Conservation (phyloP, 2,329 filamentous ascomycete species). For the Clarireedia sp. region DNA sequence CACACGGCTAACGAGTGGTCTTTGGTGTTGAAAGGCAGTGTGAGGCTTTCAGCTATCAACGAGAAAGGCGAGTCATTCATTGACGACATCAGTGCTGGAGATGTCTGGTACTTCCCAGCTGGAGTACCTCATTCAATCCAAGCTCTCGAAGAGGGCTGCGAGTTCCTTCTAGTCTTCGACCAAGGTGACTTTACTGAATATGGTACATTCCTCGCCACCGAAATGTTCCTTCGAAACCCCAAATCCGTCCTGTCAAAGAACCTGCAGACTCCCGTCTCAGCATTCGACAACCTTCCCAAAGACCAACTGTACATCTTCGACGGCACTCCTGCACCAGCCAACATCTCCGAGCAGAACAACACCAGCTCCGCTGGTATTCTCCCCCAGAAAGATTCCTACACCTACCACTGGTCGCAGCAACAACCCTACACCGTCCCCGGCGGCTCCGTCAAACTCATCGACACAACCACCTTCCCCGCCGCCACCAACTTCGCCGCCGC, state of each 20-base stretch:
- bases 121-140: slow-evolving; percentile 46
- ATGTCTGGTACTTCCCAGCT: slow-evolving; percentile 47
- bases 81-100: slow-evolving; percentile 41
- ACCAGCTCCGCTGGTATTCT: slow-evolving; percentile 36
- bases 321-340: slow-evolving; percentile 39
- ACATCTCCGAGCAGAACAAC: slow-evolving; percentile 38
- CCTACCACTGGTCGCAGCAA: slow-evolving; percentile 42
- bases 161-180: slow-evolving; percentile 55
- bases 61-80: slow-evolving; percentile 41
- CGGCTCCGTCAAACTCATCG: slow-evolving; percentile 52
- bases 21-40: slow-evolving; percentile 45
- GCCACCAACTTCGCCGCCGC: slow-evolving; percentile 47
- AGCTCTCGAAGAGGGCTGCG: slow-evolving; percentile 45
- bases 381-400: slow-evolving; percentile 32
- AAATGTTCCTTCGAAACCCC: slow-evolving; percentile 21
- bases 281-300: slow-evolving; percentile 39
- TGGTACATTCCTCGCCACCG: slow-evolving; percentile 45
- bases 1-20: slow-evolving; percentile 47
- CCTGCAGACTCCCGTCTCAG: slow-evolving; percentile 39
- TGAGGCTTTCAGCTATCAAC: slow-evolving; percentile 44
- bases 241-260: slow-evolving; percentile 47
- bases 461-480: slow-evolving; percentile 49
- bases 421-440: slow-evolving; percentile 41
- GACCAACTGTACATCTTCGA: slow-evolving; percentile 46
- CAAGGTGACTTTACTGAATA: slow-evolving; percentile 51